Percentiles rank a stretch among this genome's conserved stretches.
These are phyloP conservation scores for Aspergillus sp. DNA, from an alignment of 2,329 filamentous ascomycete genomes.

Conservation along the genomic window DNA sequence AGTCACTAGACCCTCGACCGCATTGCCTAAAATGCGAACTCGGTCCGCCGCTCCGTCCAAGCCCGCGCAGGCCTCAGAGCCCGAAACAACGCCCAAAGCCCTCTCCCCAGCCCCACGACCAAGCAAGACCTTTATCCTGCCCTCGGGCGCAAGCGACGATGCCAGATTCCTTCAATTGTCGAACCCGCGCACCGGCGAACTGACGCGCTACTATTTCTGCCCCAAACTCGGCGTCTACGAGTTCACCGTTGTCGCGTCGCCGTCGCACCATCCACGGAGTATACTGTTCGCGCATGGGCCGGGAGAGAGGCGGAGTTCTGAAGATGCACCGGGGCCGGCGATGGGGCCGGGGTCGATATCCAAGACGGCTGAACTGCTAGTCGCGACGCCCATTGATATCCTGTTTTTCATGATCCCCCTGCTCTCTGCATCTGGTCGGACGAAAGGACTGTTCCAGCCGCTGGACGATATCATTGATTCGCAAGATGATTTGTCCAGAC, in stretches of 20 bases:
- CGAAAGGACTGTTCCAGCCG: slow-evolving; percentile 36
- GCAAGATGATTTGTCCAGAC: slow-evolving; percentile 31
- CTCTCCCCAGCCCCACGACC: slow-evolving; percentile 19
- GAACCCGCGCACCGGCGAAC: slow-evolving; percentile 41
- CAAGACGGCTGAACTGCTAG: slow-evolving; percentile 62
- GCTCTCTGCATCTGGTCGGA: slow-evolving; percentile 44
- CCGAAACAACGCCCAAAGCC: slow-evolving; percentile 13
- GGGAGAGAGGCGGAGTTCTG: slow-evolving; percentile 8
- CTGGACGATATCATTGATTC: slow-evolving; percentile 42
- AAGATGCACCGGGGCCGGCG: slow-evolving; percentile 5
- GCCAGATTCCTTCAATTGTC: slow-evolving; percentile 48
- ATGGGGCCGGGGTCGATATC: slow-evolving; percentile 48
- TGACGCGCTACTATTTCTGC: slow-evolving; percentile 50
- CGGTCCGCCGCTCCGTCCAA: slow-evolving; percentile 14
- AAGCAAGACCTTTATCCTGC: slow-evolving; percentile 49
- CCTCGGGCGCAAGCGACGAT: slow-evolving; percentile 41
- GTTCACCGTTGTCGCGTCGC: slow-evolving; percentile 48
- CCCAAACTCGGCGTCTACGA: slow-evolving; percentile 51
- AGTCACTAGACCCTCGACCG: not conserved
- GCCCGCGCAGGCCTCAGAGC: slow-evolving; percentile 5
- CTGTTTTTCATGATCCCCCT: slow-evolving; percentile 74
- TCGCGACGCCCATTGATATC: slow-evolving; percentile 76
- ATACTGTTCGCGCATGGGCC: slow-evolving; percentile 41
- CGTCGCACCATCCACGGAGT: slow-evolving; percentile 44
- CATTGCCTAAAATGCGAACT: slow-evolving; percentile 17